Conservation (phyloP, 805 yeast genomes). For the Barnettozyma salicaria region DNA sequence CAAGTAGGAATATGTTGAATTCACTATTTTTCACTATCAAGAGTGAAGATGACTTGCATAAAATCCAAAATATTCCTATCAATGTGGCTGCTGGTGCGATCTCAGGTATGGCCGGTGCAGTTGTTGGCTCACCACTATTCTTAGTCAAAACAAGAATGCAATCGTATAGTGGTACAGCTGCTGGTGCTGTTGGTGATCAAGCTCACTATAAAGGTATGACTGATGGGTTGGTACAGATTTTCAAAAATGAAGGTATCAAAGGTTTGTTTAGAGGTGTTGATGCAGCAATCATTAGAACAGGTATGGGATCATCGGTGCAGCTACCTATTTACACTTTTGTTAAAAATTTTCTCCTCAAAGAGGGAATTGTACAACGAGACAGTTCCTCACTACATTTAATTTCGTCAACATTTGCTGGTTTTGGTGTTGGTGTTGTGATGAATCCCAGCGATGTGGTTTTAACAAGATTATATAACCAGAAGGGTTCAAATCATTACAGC, state of each 20-base stretch:
- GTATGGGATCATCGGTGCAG: conserved; percentile 94
- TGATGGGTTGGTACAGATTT: conserved; percentile 63
- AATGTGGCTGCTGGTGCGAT: conserved; percentile 76
- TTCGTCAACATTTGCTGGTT: conserved; percentile 74
- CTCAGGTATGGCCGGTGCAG: conserved; percentile 87
- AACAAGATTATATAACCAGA: conserved; percentile 93
- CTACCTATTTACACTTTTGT: conserved; percentile 82
- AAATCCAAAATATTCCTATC: conserved; percentile 44
- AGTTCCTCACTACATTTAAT: conserved; percentile 67
- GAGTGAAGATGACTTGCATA: conserved; percentile 35
- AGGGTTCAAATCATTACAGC: conserved; percentile 66
- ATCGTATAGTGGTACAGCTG: conserved; percentile 57
- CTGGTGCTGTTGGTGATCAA: conserved; percentile 78
- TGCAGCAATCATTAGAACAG: conserved; percentile 91
- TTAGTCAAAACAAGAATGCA: conserved; percentile 96
- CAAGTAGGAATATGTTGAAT: conserved; percentile 60
- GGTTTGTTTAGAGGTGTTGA: conserved; percentile 90
- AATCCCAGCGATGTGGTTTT: conserved; percentile 96
- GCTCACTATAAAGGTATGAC: conserved; percentile 70
- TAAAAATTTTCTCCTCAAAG: conserved; percentile 53
- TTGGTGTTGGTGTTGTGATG: conserved; percentile 93
- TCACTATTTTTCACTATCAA: conserved; percentile 43
- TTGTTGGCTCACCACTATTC: conserved; percentile 86
- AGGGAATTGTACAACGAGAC: conserved; percentile 20
- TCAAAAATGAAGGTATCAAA: conserved; percentile 58